Conservation (phyloP, 495 filamentous ascomycete species). For the Aspergillus steynii region DNA sequence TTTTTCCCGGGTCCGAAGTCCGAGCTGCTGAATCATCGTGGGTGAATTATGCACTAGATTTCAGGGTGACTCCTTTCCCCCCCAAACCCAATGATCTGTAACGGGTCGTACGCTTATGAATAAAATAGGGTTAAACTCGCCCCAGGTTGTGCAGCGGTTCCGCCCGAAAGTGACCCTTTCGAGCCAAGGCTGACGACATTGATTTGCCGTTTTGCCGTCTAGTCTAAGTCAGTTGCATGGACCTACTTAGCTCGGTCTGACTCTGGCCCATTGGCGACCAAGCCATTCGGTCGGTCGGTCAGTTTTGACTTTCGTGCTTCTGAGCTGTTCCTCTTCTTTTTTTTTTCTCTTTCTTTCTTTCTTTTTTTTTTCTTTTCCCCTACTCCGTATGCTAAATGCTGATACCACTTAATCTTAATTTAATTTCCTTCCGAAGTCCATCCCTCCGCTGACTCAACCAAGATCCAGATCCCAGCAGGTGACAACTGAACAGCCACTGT, state of each 20-base stretch:
- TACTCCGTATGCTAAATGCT: not conserved
- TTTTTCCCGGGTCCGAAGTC: not conserved
- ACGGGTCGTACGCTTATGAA: not conserved
- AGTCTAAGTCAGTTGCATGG: not conserved
- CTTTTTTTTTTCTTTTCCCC: conserved; percentile 6
- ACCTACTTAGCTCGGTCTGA: not conserved
- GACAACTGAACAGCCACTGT: conserved; percentile 21
- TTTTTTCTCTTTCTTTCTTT: conserved; percentile 5
- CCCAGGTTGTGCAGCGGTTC: conserved; percentile 21
- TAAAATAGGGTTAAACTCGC: conserved; percentile 17
- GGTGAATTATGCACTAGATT: conserved; percentile 1
- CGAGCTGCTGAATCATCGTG: not conserved
- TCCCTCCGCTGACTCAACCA: not conserved
- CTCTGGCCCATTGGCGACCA: not conserved
- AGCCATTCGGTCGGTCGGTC: not conserved
- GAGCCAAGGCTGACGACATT: conserved; percentile 20
- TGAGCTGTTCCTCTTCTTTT: not conserved
- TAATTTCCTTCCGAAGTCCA: not conserved
- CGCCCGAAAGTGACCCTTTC: conserved; percentile 21
- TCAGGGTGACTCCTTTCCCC: not conserved
- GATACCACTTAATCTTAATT: conserved; percentile 1
- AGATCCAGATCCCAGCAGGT: conserved; percentile 10
- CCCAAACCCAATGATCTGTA: not conserved
- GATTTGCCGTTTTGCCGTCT: conserved; percentile 14
- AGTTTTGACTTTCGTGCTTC: not conserved